Base-by-base conservation (phyloP, 257 asterid species). In the Hygrophila difformis region DNA sequence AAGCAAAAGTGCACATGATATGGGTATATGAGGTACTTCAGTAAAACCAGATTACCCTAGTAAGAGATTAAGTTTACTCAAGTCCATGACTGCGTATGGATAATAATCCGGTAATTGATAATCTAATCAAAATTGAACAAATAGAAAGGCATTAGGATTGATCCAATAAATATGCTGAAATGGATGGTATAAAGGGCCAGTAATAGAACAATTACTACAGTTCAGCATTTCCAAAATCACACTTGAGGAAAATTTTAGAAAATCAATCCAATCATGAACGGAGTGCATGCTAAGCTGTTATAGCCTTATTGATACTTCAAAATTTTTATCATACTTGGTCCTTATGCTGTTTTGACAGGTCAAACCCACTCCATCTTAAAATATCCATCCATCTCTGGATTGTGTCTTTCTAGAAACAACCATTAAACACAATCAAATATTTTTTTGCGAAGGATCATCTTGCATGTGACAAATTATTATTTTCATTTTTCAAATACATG, bases 151-250 rank as follows among this genome's bases (percentile, higher is more conserved):
- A 8, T 18, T 11, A 31, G 41, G 33, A n/a, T n/a, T 31, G 29
- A 18, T 29, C 7, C 39, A 28, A 47, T 28, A 47, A 14, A 28
- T n/a, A 21, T 4, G 39, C 16, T 28, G 15, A 15, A 47, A 26
- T 47, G 22, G 39, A 46, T 20, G 24, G 17, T 24, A 14, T 46
- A 21, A 46, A 24, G 15, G 14, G 52, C 4, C 52, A 47, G 17
- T 18, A 24, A 46, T 16, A 46, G 36, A 44, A 13, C 18, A 44
- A 3, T 19, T 47, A 26, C 23, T 4, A 47, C 5, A 28, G 23
- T 21, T 23, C 18, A 10, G 17, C 36, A n/a, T 24, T 45, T 45
- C 15, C 37, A 33, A 12, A 33, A 6, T 5, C 12, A 5, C n/a
- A n/a, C n/a, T n/a, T n/a, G n/a, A n/a, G n/a, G n/a, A n/a, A n/a